Base-by-base conservation (phyloP, 2,329 filamentous ascomycete genomes). In the Thermothelomyces thermophilus region DNA sequence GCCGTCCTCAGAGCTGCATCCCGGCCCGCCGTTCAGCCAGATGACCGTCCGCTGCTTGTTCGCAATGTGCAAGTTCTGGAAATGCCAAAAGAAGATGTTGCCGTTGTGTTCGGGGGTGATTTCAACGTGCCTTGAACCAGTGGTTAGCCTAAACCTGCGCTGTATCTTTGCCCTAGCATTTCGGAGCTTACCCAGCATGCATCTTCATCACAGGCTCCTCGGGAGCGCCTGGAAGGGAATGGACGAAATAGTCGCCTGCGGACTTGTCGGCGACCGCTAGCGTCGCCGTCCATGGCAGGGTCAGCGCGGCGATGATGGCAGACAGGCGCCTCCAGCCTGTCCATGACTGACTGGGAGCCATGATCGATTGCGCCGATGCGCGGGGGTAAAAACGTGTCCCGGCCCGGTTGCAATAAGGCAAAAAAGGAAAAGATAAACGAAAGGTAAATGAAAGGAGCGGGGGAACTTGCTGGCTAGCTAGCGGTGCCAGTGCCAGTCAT, bases 21-120 rank as follows among this genome's bases (percentile, higher is more conserved):
- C 93, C 1, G 93, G 93, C 0, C 93, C 94, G 47, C 93, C 94
- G 65, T 98, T 98, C 51, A 98, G 72, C 93, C 94, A 98, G 63
- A 98, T 83, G 10, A 98, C 86, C 2, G 90, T 95, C 51, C 93
- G 82, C 66, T 93, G 87, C 60, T 79, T 82, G 65, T 97, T 87
- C 50, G 90, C 91, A 59, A 98, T 95, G 67, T 98, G 93, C 59
- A 87, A 80, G 66, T 97, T 97, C 66, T 95, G 83, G 66, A 87
- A 96, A 64, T 96, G 88, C 93, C 93, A 98, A 75, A 98, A 98
- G 75, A 97, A 98, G 16, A 98, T 72, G 68, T 97, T 95, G 60
- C 89, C 91, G 65, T 97, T 89, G 66, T 86, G 80, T 58, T 89
- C 83, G 17, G 86, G 80, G 30, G 83, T 86, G 62, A 98, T 78